Conservation (phyloP, 805 yeast species). For the Lachancea fermentati region DNA sequence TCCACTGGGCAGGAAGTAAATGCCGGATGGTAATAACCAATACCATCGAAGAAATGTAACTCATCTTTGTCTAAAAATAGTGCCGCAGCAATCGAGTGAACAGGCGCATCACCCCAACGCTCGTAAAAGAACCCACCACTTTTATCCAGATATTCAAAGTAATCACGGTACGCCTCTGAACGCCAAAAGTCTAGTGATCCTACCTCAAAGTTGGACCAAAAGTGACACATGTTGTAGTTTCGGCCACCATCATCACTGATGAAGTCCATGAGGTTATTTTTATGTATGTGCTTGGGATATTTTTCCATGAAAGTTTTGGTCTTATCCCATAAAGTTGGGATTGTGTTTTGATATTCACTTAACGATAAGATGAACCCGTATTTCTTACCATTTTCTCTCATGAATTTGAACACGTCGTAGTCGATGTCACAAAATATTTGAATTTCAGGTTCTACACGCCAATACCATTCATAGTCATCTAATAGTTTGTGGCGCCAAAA, state of each 20-base stretch:
- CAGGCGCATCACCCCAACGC: conserved; percentile 93
- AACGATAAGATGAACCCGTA: conserved; percentile 67
- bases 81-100: conserved; percentile 74
- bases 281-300: conserved; percentile 38
- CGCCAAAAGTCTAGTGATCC: conserved; percentile 70
- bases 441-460: conserved; percentile 75
- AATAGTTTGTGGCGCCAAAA: conserved; percentile 58
- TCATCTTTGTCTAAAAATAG: conserved; percentile 50
- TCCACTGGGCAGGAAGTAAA: conserved; percentile 60
- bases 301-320: conserved; percentile 41
- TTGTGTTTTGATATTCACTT: conserved; percentile 57
- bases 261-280: conserved; percentile 55
- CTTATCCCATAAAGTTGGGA: conserved; percentile 58
- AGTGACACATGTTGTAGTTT: conserved; percentile 69
- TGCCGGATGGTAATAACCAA: conserved; percentile 72
- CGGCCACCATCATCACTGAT: conserved; percentile 58
- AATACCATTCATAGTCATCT: conserved; percentile 57
- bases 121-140: conserved; percentile 80
- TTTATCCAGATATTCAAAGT: conserved; percentile 56
- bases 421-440: conserved; percentile 54
- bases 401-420: conserved; percentile 54
- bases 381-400: conserved; percentile 48
- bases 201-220: conserved; percentile 76
- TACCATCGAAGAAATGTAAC: conserved; percentile 65
- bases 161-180: conserved; percentile 48